Evolutionary conservation across 768 basidiomycete genomes (phyloP).

Genomic region (Pisolithus tinctorius): DNA sequence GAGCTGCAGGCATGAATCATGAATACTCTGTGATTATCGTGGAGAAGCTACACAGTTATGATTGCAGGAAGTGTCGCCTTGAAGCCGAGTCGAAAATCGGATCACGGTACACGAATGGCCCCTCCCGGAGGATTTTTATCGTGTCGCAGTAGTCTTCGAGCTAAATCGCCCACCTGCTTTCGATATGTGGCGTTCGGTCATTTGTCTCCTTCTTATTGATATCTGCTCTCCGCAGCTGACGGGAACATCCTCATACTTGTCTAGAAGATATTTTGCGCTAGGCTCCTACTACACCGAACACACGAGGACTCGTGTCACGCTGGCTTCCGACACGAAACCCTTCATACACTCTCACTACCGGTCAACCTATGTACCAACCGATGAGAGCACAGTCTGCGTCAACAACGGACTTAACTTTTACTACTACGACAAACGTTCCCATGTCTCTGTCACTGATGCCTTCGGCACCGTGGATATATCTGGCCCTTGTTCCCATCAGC

Average conservation of each 20-base stretch:
- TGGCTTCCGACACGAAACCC: slow-evolving; percentile 6
- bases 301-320: not conserved
- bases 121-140: slow-evolving; percentile 21
- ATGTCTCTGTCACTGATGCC: too few relatives aligned
- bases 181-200: slow-evolving; percentile 37
- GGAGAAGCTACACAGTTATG: not conserved
- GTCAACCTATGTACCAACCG: not conserved
- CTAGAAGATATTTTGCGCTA: slow-evolving; percentile 3
- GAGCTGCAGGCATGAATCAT: not conserved
- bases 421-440: slow-evolving; percentile 16
- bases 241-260: not conserved
- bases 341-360: not conserved
- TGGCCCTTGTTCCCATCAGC: slow-evolving; percentile 23
- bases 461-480: slow-evolving; percentile 9
- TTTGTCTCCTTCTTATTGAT: slow-evolving; percentile 32
- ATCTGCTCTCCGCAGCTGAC: slow-evolving; percentile 15
- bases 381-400: slow-evolving; percentile 12
- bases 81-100: slow-evolving; percentile 13
- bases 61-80: slow-evolving; percentile 22
- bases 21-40: not conserved
- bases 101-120: slow-evolving; percentile 41
- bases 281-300: not conserved
- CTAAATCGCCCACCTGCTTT: slow-evolving; percentile 33
- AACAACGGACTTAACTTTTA: slow-evolving; percentile 24
- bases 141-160: slow-evolving; percentile 31